Evolutionary conservation across 2,329 filamentous ascomycete genomes (phyloP).

Genomic region (Exophiala aquamarina): DNA sequence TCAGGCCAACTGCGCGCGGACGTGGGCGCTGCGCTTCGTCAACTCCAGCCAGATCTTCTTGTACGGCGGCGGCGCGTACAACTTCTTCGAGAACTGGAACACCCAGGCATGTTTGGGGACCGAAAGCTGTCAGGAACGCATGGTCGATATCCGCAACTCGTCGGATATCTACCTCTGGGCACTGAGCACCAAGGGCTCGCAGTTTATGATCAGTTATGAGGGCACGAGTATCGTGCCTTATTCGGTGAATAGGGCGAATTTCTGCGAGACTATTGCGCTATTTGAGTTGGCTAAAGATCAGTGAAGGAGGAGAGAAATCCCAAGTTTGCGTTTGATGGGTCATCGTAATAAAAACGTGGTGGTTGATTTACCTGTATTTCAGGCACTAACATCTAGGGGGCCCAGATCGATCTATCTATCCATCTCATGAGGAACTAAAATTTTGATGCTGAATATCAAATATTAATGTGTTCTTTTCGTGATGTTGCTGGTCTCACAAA

Average conservation of each 20-base stretch:
- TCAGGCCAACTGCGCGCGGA: conserved; percentile 37
- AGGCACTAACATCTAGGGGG: too few relatives aligned
- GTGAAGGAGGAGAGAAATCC: too few relatives aligned
- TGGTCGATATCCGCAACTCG: conserved; percentile 24
- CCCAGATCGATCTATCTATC: too few relatives aligned
- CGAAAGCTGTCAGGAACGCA: conserved; percentile 26
- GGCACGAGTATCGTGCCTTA: conserved; percentile 24
- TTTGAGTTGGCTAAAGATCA: conserved; percentile 21
- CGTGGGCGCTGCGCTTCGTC: conserved; percentile 66
- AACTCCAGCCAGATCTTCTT: conserved; percentile 56
- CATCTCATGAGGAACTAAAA: too few relatives aligned
- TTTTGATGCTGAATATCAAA: too few relatives aligned
- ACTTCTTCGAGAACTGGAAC: conserved; percentile 58
- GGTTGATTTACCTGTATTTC: too few relatives aligned
- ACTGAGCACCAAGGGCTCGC: conserved; percentile 24
- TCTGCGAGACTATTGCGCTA: conserved; percentile 23
- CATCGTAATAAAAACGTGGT: too few relatives aligned
- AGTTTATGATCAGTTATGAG: conserved; percentile 26
- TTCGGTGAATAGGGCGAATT: conserved; percentile 23
- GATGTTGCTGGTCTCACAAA: too few relatives aligned
- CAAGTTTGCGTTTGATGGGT: too few relatives aligned
- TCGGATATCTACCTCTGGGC: conserved; percentile 26
- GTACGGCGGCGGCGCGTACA: conserved; percentile 67
- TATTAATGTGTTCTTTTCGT: too few relatives aligned
- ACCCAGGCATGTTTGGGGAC: conserved; percentile 35